phyloP scores from a whole-genome alignment of 116 monocot species.

The Thalassia testudinum region DNA sequence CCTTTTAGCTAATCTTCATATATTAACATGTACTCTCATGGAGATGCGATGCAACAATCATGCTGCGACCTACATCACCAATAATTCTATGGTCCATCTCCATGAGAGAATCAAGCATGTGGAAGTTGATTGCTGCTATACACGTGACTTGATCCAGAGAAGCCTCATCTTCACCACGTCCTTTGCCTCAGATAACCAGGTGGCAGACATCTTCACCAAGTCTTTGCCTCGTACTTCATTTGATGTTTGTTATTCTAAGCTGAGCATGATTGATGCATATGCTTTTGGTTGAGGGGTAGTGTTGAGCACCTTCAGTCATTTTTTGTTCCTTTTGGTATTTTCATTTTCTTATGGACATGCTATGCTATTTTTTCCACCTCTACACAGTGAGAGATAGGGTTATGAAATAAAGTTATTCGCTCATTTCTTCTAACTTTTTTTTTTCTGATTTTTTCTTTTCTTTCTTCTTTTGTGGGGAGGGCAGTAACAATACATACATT shows the following conservation, averaged over 20 bases:
- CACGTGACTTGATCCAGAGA: background rate
- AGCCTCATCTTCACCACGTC: conserved; percentile 1
- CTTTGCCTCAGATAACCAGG: conserved; percentile 4
- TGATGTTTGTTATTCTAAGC: background rate
- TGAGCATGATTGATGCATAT: conserved; percentile 4
- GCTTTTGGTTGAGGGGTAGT: background rate
- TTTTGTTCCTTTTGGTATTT: no score
- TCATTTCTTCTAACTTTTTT: no score
- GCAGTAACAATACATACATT: background rate
- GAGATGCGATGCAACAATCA: conserved; percentile 10
- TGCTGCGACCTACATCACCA: conserved; percentile 4
- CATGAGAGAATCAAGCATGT: conserved; percentile 13
- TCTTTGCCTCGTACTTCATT: background rate
- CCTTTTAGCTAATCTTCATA: conserved; percentile 3
- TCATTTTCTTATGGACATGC: no score
- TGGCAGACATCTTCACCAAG: conserved; percentile 11
- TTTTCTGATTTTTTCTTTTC: no score
- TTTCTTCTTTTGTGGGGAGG: background rate
- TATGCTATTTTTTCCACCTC: no score
- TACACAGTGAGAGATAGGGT: no score
- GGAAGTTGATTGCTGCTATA: conserved; percentile 10
- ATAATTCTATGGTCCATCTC: conserved; percentile 5
- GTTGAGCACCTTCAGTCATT: background rate
- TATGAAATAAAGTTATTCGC: no score
- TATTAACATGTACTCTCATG: background rate